Conservation (phyloP, 768 basidiomycete genomes). For the Suillus spraguei region DNA sequence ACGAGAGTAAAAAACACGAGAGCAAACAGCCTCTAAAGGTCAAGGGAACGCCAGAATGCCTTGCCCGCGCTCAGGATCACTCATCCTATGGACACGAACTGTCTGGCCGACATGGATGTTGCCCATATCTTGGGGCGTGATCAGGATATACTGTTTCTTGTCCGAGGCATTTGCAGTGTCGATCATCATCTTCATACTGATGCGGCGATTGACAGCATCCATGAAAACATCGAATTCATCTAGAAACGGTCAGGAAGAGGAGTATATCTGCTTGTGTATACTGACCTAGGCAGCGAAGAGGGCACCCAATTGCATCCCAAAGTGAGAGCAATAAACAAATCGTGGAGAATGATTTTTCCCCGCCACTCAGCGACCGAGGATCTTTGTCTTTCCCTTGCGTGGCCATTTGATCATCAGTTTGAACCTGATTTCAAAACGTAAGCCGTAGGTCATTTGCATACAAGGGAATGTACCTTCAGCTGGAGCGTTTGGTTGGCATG, state of each 20-base stretch:
- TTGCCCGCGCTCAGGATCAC: slow-evolving; percentile 75
- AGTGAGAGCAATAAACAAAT: slow-evolving; percentile 92
- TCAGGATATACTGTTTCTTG: slow-evolving; percentile 91
- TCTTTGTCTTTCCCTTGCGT: slow-evolving; percentile 79
- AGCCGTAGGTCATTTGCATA: slow-evolving; percentile 1
- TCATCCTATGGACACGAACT: slow-evolving; percentile 78
- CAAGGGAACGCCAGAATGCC: slow-evolving; percentile 41
- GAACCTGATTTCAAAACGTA: slow-evolving; percentile 48
- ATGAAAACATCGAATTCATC: slow-evolving; percentile 99
- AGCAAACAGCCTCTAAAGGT: background rate
- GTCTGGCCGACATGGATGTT: slow-evolving; percentile 66
- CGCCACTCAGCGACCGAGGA: slow-evolving; percentile 85
- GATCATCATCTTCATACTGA: slow-evolving; percentile 97
- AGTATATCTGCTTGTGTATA: slow-evolving; percentile 7
- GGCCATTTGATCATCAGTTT: slow-evolving; percentile 77
- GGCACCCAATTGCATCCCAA: slow-evolving; percentile 96
- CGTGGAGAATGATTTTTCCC: slow-evolving; percentile 97
- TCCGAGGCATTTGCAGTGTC: slow-evolving; percentile 87
- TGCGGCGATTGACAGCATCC: slow-evolving; percentile 89
- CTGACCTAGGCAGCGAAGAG: slow-evolving; percentile 86
- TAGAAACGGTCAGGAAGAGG: slow-evolving; percentile 27
- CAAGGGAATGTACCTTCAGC: slow-evolving; percentile 52
- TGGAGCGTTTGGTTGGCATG: slow-evolving; percentile 65
- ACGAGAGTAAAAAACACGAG: too few species aligned
- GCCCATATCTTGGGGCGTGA: slow-evolving; percentile 94